These are phyloP conservation scores for Clonostachys chloroleuca DNA, from an alignment of 2,329 filamentous ascomycete species.

Conservation along the genomic window DNA sequence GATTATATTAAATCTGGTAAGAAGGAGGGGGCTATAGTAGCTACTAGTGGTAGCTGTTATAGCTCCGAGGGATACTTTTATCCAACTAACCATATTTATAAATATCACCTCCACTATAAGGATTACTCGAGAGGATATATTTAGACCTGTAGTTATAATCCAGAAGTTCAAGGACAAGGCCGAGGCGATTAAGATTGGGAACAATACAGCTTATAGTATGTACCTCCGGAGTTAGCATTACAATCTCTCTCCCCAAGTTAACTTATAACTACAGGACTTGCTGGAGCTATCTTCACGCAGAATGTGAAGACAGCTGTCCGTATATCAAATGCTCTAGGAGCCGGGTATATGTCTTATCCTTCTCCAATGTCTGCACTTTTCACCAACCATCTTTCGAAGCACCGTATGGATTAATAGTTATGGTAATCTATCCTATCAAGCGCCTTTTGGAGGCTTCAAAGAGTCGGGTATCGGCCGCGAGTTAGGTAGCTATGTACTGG, in stretches of 20 bases:
- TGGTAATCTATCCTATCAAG: slow-evolving; percentile 38
- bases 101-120: slow-evolving; percentile 76
- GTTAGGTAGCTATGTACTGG: slow-evolving; percentile 61
- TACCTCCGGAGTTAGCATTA: too few species aligned
- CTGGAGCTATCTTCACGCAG: slow-evolving; percentile 72
- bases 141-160: slow-evolving; percentile 76
- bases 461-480: slow-evolving; percentile 76
- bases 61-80: slow-evolving; percentile 78
- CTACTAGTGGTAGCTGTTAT: slow-evolving; percentile 41
- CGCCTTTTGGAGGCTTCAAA: slow-evolving; percentile 73
- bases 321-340: slow-evolving; percentile 67
- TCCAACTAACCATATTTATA: slow-evolving; percentile 81
- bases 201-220: slow-evolving; percentile 66
- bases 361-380: too few species aligned
- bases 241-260: too few species aligned
- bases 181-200: slow-evolving; percentile 68
- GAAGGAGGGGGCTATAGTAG: slow-evolving; percentile 51
- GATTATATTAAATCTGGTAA: slow-evolving; percentile 45
- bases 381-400: not conserved
- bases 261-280: slow-evolving; percentile 35
- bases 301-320: slow-evolving; percentile 76
- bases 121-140: slow-evolving; percentile 86
- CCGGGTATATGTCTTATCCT: slow-evolving; percentile 34
- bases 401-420: slow-evolving; percentile 44
- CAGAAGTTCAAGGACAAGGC: slow-evolving; percentile 78